Base-by-base conservation (phyloP, 306 rosid species). In the Dalbergia cochinchinensis region DNA sequence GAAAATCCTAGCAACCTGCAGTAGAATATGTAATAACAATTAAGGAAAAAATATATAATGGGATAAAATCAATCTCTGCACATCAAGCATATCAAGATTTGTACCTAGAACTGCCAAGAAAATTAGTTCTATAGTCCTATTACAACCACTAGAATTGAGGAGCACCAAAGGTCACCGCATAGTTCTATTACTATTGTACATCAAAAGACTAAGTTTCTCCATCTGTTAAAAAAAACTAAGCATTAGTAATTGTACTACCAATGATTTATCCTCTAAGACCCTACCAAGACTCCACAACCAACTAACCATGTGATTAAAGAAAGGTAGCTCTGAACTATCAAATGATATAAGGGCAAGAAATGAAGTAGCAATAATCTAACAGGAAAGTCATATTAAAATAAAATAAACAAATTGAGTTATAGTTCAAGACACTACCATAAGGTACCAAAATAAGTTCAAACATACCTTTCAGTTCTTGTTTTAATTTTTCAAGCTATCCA, bases 1-100 rank as follows among this genome's bases (percentile, higher is more conserved):
- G 62, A 89, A 44, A 78, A 92, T 69, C 79, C 97, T 86, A 57
- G 95, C 93, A 81, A 86, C 83, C 97, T 90, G 89, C 64, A 80
- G 75, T 50, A 81, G 5, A 33, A 18, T 69, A 58, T 69, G 34
- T 51, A 14, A 48, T 76, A 68, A 53, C 69, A 60, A 14, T 15
- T 75, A n/a, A 61, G 48, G 26, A 47, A 35, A 20, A 65, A 73
- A 4, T n/a, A 45, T 66, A 34, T 10, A 5, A 33, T n/a, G 45
- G 55, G 34, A 13, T 77, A 15, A 65, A 77, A 37, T 51, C 26
- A 18, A 9, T 64, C n/a, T 64, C 13, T 67, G 54, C 78, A 66
- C 34, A 54, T 6, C 19, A 13, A 44, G 19, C 69, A 62, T 54
- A 62, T 4, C 51, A 55, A 50, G 41, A 35, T 39, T 15, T 59